Base-by-base conservation (phyloP, 2,329 filamentous ascomycete species). In the Nigrograna mackinnonii region DNA sequence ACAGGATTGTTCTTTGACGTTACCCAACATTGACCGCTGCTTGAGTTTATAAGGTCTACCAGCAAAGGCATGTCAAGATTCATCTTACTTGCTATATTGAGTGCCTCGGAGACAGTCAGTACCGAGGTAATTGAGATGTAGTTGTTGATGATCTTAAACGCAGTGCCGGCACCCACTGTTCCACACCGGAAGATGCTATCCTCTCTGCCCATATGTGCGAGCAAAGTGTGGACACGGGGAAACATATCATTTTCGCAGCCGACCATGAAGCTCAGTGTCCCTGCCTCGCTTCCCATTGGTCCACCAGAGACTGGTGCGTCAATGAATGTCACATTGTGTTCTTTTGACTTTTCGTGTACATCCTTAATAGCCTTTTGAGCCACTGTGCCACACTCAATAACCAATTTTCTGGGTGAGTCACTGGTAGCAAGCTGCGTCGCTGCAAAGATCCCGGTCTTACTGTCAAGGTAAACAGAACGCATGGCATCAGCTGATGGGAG, bases 261-360 rank as follows among this genome's bases (percentile, higher is more conserved):
- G 33, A 96, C 82, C 92, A 97, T 96, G 68, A 97, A 97, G 0
- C 91, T 95, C 46, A 97, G 72, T 0, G 89, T 90, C 16, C 86
- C 92, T 5, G 89, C 89, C 3, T 83, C 77, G 7, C 92, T 92
- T 26, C 91, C 92, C 11, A 96, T 90, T 0, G 96, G 91, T 22
- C 92, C 92, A 34, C 92, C 92, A 0, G 91, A 96, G 82, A 97
- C 95, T 32, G 92, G 92, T 3, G 92, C 91, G 64, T 97, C 94
- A 41, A 96, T 84, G 57, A 96, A 96, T 74, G 47, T 87, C 84
- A 61, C 55, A 2, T 52, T 42, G 4, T 49, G 47, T 22, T 61
- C 60, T 6, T 75, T 78, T 1, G 94, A 84, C 9, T 80, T 77
- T 47, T 82, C 78, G n/a, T 90, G 89, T 4, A 96, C 85, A 52